phyloP scores from a whole-genome alignment of 768 basidiomycete genomes.

The Pleurotus tuber-regium region DNA sequence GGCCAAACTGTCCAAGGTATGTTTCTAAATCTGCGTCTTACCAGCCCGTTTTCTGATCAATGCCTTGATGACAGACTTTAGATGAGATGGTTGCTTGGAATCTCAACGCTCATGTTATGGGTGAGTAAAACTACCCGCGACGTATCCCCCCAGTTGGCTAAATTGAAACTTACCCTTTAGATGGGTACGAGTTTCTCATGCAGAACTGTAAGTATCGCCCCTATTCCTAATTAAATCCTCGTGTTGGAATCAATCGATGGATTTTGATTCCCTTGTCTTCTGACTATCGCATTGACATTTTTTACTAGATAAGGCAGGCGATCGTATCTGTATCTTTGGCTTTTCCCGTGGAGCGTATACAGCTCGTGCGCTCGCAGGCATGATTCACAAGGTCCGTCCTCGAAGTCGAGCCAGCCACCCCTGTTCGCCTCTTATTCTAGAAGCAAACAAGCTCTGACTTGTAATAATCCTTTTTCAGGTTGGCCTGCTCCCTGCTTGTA shows the following conservation, averaged over 20 bases:
- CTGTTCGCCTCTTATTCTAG: background rate
- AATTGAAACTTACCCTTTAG: slow-evolving; percentile 20
- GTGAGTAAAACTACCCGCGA: slow-evolving; percentile 18
- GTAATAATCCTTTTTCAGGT: too few species aligned
- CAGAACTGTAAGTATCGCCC: slow-evolving; percentile 42
- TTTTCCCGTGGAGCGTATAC: slow-evolving; percentile 66
- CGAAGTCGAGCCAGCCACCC: too few species aligned
- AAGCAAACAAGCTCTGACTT: background rate
- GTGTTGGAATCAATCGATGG: too few species aligned
- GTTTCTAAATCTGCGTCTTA: background rate
- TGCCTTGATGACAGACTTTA: slow-evolving; percentile 23
- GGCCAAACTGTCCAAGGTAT: slow-evolving; percentile 41
- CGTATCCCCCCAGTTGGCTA: background rate
- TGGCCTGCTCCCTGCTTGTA: slow-evolving; percentile 37
- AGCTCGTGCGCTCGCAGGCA: slow-evolving; percentile 50
- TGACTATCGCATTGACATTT: too few species aligned
- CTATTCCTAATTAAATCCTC: too few species aligned
- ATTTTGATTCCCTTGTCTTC: too few species aligned
- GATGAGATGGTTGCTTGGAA: slow-evolving; percentile 48
- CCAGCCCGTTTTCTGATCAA: background rate
- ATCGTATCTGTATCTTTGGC: slow-evolving; percentile 62
- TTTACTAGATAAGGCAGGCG: slow-evolving; percentile 37
- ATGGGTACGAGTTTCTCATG: slow-evolving; percentile 60
- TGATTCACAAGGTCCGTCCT: slow-evolving; percentile 45
- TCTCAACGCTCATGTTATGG: slow-evolving; percentile 51